phyloP scores from a whole-genome alignment of 2,329 filamentous ascomycete species.

The Amphichorda felina region DNA sequence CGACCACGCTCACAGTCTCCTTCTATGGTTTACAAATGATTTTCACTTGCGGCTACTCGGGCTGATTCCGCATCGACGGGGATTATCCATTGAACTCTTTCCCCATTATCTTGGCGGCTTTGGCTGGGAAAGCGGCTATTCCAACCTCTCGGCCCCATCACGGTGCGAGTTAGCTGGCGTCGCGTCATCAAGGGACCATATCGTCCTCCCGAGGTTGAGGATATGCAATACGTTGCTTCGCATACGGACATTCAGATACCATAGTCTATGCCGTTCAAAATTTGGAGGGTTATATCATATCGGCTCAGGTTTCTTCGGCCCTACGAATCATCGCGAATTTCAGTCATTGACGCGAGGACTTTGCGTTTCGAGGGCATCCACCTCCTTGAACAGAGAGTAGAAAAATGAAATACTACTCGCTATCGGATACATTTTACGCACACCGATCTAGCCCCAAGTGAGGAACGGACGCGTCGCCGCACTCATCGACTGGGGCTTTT shows the following conservation, averaged over 20 bases:
- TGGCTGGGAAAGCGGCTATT: slow-evolving; percentile 15
- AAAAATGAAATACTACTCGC: slow-evolving; percentile 9
- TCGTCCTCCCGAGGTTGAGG: slow-evolving; percentile 14
- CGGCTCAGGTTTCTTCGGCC: slow-evolving; percentile 12
- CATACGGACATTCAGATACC: slow-evolving; percentile 15
- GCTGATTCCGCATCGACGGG: too few species aligned
- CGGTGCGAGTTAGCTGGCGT: slow-evolving; percentile 13
- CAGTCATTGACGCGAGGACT: slow-evolving; percentile 11
- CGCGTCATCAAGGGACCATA: slow-evolving; percentile 18
- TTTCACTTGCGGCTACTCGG: too few species aligned
- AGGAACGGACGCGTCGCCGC: slow-evolving; percentile 11
- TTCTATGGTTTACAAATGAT: too few species aligned
- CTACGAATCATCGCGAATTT: slow-evolving; percentile 11
- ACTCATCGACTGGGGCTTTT: slow-evolving; percentile 18
- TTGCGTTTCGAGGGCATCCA: slow-evolving; percentile 11
- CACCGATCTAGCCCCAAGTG: slow-evolving; percentile 11
- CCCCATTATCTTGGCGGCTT: slow-evolving; percentile 12
- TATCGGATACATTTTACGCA: slow-evolving; percentile 14
- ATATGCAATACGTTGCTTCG: slow-evolving; percentile 15
- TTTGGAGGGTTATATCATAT: slow-evolving; percentile 11
- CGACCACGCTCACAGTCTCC: too few species aligned
- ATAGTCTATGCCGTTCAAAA: slow-evolving; percentile 8
- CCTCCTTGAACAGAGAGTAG: slow-evolving; percentile 10
- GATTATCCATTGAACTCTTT: slow-evolving; percentile 11
- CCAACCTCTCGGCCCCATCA: slow-evolving; percentile 5